These are phyloP conservation scores for Tolypocladium sp. DNA, from an alignment of 2,329 filamentous ascomycete species.

Conservation along the genomic window DNA sequence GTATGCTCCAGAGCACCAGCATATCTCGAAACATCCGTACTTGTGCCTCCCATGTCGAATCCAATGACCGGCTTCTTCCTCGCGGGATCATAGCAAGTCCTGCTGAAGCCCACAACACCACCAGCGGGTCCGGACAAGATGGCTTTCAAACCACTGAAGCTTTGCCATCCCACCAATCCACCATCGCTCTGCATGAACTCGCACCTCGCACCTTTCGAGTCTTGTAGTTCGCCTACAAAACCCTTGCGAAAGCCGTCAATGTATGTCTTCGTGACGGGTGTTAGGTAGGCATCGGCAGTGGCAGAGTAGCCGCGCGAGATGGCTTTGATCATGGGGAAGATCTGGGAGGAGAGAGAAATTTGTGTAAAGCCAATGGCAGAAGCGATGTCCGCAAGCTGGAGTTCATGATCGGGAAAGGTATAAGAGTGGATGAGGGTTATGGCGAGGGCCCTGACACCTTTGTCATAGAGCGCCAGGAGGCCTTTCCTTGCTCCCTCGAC, in stretches of 20 bases:
- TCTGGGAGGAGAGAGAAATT: conserved; percentile 24
- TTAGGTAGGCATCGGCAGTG: conserved; percentile 33
- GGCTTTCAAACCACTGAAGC: conserved; percentile 59
- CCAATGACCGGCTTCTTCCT: conserved; percentile 64
- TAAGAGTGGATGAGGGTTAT: conserved; percentile 70
- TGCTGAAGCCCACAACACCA: conserved; percentile 66
- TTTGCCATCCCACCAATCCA: conserved; percentile 42
- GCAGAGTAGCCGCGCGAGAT: conserved; percentile 32
- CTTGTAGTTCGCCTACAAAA: conserved; percentile 40
- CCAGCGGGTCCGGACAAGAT: conserved; percentile 68
- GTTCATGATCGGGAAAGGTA: conserved; percentile 46
- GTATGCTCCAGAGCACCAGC: conserved; percentile 26
- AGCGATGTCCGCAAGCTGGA: conserved; percentile 23
- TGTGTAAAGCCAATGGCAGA: conserved; percentile 29
- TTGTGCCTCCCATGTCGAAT: conserved; percentile 64
- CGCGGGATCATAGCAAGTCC: conserved; percentile 60
- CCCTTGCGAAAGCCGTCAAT: conserved; percentile 24
- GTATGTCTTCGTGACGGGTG: conserved; percentile 26
- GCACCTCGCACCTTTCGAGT: conserved; percentile 50
- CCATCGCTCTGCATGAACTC: conserved; percentile 63
- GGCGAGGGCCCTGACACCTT: conserved; percentile 41
- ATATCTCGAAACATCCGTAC: conserved; percentile 65
- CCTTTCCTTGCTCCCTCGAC: conserved; percentile 43
- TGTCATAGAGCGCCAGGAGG: conserved; percentile 50
- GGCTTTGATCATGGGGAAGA: conserved; percentile 32